Base-by-base conservation (phyloP, 169 alveolate species). In the Eimeria praecox region DNA sequence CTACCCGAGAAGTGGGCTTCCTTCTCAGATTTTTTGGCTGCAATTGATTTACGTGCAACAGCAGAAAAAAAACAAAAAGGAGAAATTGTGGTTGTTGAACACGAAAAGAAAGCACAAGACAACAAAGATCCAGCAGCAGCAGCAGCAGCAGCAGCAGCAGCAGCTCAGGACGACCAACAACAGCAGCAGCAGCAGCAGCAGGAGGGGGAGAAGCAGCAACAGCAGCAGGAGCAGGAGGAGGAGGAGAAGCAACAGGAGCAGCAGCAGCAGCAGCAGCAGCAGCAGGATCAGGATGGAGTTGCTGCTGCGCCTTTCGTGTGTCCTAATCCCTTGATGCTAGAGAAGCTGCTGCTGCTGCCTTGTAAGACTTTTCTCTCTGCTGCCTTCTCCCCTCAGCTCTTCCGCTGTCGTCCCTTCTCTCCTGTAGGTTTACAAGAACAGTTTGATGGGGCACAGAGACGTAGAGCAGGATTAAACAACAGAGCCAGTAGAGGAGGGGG, bases 321-420 rank as follows among this genome's bases (percentile, higher is more conserved):
- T 5, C 91, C 91, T n/a, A 83, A 83, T 46, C 75, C 91, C 10
- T 42, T 83, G 30, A 71, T 91, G 89, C 83, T 71, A 9, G 69
- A 35, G 16, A 52, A 91, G 44, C 77, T 91, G 49, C 73, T 73
- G 22, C 20, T 91, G n/a, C 75, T 91, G 62, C 95, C 95, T 5
- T 75, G 91, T 71, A 91, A 78, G 66, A 77, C 91, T 2, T 91
- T 91, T 56, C 49, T 91, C 4, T 44, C 91, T 9, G 27, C 30
- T 30, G 86, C 52, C 30, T 91, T 91, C 46, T 4, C 91, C n/a
- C 91, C 91, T n/a, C 91, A 83, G 18, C 91, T 83, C 33, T 33
- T 83, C n/a, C 91, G 73, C 52, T 83, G 91, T 75, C 66, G 91
- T 27, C 91, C 91, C 49, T 83, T 83, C 73, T 83, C 71, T 33